Evolutionary conservation across 2,329 filamentous ascomycete species (phyloP), one percentile per base, ranked within the genome.

Genomic region (Colletotrichum limetticola): DNA sequence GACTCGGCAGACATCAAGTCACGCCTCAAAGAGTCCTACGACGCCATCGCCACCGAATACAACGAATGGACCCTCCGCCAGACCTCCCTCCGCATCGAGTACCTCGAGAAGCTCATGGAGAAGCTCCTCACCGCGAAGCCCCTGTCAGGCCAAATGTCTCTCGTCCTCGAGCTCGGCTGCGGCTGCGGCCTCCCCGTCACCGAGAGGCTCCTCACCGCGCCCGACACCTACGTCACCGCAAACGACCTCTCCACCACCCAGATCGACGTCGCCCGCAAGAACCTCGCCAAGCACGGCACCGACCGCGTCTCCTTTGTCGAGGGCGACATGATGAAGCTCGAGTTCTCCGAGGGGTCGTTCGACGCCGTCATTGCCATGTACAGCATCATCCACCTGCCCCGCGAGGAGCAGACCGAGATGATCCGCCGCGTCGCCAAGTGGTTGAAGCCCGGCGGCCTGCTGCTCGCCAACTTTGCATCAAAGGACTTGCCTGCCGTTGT

Each of bases 321-420:
- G 65, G 80, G 81, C 60, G 85, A 86, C 78, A 85, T 86, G 82
- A 80, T 78, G 73, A 69, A 73, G 1, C 79, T 85, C 5, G 64
- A 75, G 2, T 84, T 84, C 63, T 46, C 75, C 0, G 70, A 74
- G 0, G 77, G 57, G 0, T 80, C 80, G 0, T 82, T 91, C 68
- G 84, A 89, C 70, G 87, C 85, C 5, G 83, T 89, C 1, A 75
- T 87, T 1, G 88, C 80, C 0, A 85, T 91, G 76, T 90, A 89
- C 78, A 88, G 85, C 42, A 78, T 91, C 64, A 86, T 90, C 64
- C 89, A 91, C 75, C 82, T 91, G 5, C 87, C 88, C 1, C 82
- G 84, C 6, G 79, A 79, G 1, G 87, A 90, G 76, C 89, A 91
- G 78, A 78, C 74, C 0, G 78, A 78, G 26, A 81, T 90, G 68